Percentiles rank a stretch among this genome's conserved stretches.
Conservation (phyloP, 2,329 filamentous ascomycete genomes). For the Pyrenochaeta sp. region DNA sequence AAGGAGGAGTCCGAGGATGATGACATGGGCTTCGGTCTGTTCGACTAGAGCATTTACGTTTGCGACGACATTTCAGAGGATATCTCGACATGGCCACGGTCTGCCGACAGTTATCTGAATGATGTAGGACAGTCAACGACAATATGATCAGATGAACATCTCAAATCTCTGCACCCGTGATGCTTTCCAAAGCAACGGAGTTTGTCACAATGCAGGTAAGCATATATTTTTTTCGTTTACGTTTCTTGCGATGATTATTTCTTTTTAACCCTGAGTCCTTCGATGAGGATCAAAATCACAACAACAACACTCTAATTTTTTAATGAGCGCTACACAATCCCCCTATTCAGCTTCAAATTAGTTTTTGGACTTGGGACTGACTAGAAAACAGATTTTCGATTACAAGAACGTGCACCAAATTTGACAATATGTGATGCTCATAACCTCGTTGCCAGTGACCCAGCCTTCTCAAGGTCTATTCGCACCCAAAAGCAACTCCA, state of each 20-base stretch:
- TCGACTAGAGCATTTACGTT: constrained; percentile 54
- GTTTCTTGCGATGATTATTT: constrained; percentile 62
- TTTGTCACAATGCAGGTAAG: constrained; percentile 43
- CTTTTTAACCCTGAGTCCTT: constrained; percentile 71
- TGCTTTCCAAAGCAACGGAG: constrained; percentile 27
- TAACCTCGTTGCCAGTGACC: constrained; percentile 16
- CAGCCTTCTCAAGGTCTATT: constrained; percentile 48
- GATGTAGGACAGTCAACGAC: constrained; percentile 40
- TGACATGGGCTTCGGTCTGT: constrained; percentile 63
- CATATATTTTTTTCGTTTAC: constrained; percentile 13
- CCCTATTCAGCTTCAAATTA: constrained; percentile 5
- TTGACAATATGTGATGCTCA: constrained; percentile 12
- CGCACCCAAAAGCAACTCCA: constrained; percentile 68
- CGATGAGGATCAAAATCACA: constrained; percentile 68
- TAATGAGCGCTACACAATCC: constrained; percentile 58
- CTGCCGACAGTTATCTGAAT: constrained; percentile 34
- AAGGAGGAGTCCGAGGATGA: constrained; percentile 65
- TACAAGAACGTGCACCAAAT: no score
- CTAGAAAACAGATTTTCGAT: constrained; percentile 21
- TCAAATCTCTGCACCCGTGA: constrained; percentile 25
- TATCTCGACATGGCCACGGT: constrained; percentile 23
- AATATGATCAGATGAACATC: constrained; percentile 46
- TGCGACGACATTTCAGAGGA: constrained; percentile 27
- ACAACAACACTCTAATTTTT: constrained; percentile 76
- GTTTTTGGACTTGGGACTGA: constrained; percentile 23